phyloP scores from a whole-genome alignment of 768 basidiomycete species.

The Phlebiopsis flavidoalba region DNA sequence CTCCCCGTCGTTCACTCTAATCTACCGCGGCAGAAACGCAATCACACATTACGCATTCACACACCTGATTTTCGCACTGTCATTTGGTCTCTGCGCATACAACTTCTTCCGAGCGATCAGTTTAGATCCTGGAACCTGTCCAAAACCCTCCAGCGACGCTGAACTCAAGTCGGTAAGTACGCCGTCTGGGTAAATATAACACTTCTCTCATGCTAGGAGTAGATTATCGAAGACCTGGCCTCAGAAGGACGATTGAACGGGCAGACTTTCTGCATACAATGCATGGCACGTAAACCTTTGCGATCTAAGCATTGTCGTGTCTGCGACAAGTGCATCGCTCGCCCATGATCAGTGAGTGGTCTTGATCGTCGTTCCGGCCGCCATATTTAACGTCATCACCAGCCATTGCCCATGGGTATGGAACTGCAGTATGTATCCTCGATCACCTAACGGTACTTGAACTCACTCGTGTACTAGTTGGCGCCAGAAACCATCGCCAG shows the following conservation, averaged over 20 bases:
- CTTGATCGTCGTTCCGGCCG: not conserved
- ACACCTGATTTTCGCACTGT: slow-evolving; percentile 72
- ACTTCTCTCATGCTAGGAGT: not conserved
- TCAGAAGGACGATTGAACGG: slow-evolving; percentile 87
- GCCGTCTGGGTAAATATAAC: not conserved
- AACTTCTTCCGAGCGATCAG: slow-evolving; percentile 90
- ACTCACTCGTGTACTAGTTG: slow-evolving; percentile 45
- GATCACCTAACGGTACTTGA: not conserved
- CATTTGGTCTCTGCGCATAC: slow-evolving; percentile 69
- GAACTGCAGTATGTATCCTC: slow-evolving; percentile 76
- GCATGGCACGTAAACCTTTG: slow-evolving; percentile 91
- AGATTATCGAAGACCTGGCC: slow-evolving; percentile 91
- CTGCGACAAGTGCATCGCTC: slow-evolving; percentile 84
- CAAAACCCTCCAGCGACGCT: slow-evolving; percentile 72
- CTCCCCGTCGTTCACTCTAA: not conserved
- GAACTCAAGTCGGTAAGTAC: slow-evolving; percentile 79
- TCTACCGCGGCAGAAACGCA: slow-evolving; percentile 53
- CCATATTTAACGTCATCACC: not conserved
- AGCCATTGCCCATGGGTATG: slow-evolving; percentile 99
- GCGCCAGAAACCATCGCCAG: slow-evolving; percentile 90
- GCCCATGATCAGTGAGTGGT: slow-evolving; percentile 86
- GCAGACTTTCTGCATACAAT: slow-evolving; percentile 93
- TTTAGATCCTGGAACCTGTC: slow-evolving; percentile 86
- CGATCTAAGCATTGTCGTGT: slow-evolving; percentile 94
- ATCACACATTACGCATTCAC: slow-evolving; percentile 66